A percentile compares a stretch with the other conserved stretches of the same genome.
Conservation (phyloP, 305 asterid genomes). For the Fraxinus angustifolia region DNA sequence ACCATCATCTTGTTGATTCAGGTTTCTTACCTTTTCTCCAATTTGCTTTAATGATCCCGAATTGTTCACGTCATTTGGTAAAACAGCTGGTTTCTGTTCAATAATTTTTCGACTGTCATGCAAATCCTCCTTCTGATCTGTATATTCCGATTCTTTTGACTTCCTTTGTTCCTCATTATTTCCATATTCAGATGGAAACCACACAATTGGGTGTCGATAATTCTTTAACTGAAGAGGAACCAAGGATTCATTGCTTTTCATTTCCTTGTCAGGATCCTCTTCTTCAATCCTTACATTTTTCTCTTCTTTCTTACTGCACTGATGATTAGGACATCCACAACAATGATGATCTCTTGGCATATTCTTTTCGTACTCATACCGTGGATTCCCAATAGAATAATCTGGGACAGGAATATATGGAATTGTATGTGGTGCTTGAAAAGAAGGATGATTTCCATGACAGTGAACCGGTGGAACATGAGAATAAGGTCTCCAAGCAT, state of each 20-base stretch:
- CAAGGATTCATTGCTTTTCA: constrained; percentile 22
- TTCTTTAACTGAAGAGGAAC: constrained; percentile 38
- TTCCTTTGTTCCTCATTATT: constrained; percentile 13
- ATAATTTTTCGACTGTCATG: neutral
- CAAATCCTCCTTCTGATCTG: constrained; percentile 13
- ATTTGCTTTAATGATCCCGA: constrained; percentile 26
- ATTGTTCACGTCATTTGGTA: constrained; percentile 35
- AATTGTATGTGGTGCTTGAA: constrained; percentile 28
- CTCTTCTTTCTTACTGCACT: constrained; percentile 28
- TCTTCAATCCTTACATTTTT: constrained; percentile 49
- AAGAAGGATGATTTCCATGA: constrained; percentile 34
- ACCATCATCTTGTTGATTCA: constrained; percentile 21
- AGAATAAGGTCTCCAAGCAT: constrained; percentile 39
- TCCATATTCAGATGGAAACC: constrained; percentile 42
- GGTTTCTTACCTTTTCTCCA: constrained; percentile 21
- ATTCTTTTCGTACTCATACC: constrained; percentile 34
- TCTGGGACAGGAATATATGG: constrained; percentile 37
- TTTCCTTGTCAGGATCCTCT: constrained; percentile 36
- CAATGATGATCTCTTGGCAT: constrained; percentile 41
- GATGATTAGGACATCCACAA: constrained; percentile 57
- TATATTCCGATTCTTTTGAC: constrained; percentile 5
- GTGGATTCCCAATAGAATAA: constrained; percentile 33
- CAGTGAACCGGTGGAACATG: constrained; percentile 32
- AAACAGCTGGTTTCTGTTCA: constrained; percentile 19
- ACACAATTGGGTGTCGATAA: constrained; percentile 29